Evolutionary conservation across 306 rosid species (phyloP), one percentile per base, ranked within the genome.

Genomic region (Pterocarpus macrocarpus): DNA sequence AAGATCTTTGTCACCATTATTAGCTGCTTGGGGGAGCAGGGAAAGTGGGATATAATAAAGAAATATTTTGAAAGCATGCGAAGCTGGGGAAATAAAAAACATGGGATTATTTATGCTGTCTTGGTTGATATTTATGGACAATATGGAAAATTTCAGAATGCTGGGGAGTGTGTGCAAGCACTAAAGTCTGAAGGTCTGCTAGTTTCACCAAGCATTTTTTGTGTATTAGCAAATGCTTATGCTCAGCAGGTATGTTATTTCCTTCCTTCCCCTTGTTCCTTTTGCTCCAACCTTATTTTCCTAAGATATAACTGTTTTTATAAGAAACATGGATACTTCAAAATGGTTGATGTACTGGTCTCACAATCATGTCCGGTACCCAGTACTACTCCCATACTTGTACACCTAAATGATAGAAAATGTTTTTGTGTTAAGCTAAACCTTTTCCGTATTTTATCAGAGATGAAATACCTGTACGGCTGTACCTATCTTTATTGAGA

Each of bases 51-150:
- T 83, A 55, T 83, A 59, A 85, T 92, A 33, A 85, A 80, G 85
- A 79, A 78, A 73, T 88, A 69, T 69, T 87, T 89, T 75, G 95
- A 92, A 69, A 84, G 83, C 77, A 90, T 92, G 90, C 88, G 72
- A 59, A 8, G 64, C 82, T 69, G 84, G 82, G 92, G 92, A 76
- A 84, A 86, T 63, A 84, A 79, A 49, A 72, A 88, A 81, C 79
- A 84, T 77, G 88, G 87, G 61, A 77, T 80, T 33, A 78, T 90
- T 73, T 92, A 90, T 86, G 95, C 87, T 34, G 86, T 88, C 69
- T 81, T 89, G 84, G 92, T 88, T 66, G 95, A 92, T 75, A 89
- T 92, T 76, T 92, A 86, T 81, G 95, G 95, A 82, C 95, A 92
- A 58, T 92, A 89, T 47, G 97, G 95, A 71, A 90, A 83, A 64